Conservation (phyloP, 2,329 filamentous ascomycete genomes). For the Coniochaeta ligniaria region DNA sequence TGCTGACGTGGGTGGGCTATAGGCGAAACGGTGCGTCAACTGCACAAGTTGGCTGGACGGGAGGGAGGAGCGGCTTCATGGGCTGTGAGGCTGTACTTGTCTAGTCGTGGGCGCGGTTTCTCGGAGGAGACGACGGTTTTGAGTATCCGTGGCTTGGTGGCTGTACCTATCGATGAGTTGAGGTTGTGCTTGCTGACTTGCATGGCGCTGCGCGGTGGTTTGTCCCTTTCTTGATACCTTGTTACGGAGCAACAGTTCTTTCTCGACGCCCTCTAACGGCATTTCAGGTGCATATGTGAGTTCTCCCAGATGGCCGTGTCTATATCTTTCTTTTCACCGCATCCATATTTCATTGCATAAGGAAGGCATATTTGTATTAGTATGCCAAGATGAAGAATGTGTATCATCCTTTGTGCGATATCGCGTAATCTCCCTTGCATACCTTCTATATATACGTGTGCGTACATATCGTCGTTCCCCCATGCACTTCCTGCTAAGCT, state of each 20-base stretch:
- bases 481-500: too few relatives aligned
- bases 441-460: too few relatives aligned
- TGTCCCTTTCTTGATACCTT: neutral
- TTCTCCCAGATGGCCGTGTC: neutral
- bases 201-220: neutral
- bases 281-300: neutral
- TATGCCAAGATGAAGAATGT: too few relatives aligned
- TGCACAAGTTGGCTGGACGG: slow-evolving; percentile 47
- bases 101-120: neutral
- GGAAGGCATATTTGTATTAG: too few relatives aligned
- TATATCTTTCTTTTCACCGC: neutral
- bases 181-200: neutral
- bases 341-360: neutral
- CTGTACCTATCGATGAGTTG: neutral
- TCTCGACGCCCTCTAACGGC: neutral
- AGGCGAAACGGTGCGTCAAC: slow-evolving; percentile 31
- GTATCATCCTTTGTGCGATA: too few relatives aligned
- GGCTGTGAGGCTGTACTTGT: neutral
- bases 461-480: too few relatives aligned
- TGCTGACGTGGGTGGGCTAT: neutral
- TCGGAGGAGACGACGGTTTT: neutral
- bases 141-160: neutral
- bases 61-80: slow-evolving; percentile 30
- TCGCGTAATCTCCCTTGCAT: too few relatives aligned
- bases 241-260: neutral